These are phyloP conservation scores for Clonostachys chloroleuca DNA, from an alignment of 2,329 filamentous ascomycete species.

Conservation along the genomic window DNA sequence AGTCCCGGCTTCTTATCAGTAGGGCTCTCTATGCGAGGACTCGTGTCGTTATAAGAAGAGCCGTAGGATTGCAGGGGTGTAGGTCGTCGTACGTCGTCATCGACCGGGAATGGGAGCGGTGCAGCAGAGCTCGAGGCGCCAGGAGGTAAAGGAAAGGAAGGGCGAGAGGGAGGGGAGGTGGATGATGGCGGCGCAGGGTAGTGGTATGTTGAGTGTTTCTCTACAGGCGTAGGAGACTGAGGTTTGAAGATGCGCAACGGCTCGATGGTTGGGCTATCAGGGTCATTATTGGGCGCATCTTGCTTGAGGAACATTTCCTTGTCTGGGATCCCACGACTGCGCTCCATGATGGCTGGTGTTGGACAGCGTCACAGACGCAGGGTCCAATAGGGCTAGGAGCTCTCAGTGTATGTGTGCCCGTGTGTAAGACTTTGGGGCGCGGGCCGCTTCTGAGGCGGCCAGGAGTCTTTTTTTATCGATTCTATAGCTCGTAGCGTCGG, in stretches of 20 bases:
- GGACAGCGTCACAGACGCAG: conserved; percentile 1
- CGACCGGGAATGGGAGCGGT: conserved; percentile 68
- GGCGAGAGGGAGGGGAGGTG: conserved; percentile 38
- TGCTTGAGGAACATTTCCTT: conserved; percentile 15
- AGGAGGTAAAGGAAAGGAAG: conserved; percentile 59
- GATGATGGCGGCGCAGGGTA: conserved; percentile 44
- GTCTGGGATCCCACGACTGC: not conserved
- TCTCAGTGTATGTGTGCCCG: not conserved
- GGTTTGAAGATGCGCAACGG: conserved; percentile 83
- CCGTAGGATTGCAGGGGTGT: conserved; percentile 38
- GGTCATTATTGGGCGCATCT: conserved; percentile 38
- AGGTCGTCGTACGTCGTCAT: conserved; percentile 50
- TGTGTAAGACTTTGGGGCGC: not conserved
- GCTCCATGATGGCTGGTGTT: not conserved
- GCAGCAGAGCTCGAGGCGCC: conserved; percentile 67
- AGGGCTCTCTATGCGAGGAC: conserved; percentile 50
- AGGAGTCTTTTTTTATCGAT: not conserved
- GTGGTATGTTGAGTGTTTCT: conserved; percentile 32
- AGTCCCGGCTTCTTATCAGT: conserved; percentile 59
- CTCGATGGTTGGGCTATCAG: conserved; percentile 68
- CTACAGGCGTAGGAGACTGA: conserved; percentile 56
- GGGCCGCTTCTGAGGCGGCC: not conserved
- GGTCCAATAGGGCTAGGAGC: not conserved
- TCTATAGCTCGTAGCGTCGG: not conserved
- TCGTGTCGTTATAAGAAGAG: conserved; percentile 41